Conservation (phyloP, 371 early-diverging fungal species). For the Mucor saturninus region DNA sequence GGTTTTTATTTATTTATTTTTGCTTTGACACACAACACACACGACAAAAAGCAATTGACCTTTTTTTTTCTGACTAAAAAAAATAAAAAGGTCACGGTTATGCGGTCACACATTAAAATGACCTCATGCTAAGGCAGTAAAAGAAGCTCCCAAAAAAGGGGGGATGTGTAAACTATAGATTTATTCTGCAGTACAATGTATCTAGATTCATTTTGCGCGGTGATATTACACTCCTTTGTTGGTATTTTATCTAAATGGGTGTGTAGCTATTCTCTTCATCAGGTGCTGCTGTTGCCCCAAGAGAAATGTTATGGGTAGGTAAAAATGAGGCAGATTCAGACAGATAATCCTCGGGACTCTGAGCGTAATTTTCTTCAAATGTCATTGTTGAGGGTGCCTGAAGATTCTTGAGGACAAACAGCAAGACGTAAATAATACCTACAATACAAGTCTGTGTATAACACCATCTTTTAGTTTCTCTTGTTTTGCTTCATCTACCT, state of each 20-base stretch:
- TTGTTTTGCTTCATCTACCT: neutral
- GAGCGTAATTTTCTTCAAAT: neutral
- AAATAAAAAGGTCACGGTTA: no score
- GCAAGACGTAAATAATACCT: neutral
- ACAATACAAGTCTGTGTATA: neutral
- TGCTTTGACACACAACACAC: neutral
- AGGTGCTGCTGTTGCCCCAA: neutral
- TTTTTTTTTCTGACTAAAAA: neutral
- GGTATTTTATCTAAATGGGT: neutral
- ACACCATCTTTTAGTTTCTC: neutral
- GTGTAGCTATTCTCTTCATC: neutral
- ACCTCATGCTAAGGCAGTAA: no score
- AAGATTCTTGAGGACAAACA: neutral
- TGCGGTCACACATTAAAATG: no score
- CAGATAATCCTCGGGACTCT: neutral
- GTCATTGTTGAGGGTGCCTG: neutral
- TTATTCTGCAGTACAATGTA: no score
- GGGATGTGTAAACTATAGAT: no score
- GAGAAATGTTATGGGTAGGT: neutral
- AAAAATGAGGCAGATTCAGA: neutral
- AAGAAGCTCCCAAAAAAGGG: no score
- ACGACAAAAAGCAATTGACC: neutral
- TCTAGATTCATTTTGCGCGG: neutral
- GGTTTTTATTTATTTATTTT: neutral
- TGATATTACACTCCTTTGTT: no score